Base-by-base conservation (phyloP, 2,329 filamentous ascomycete species). In the Diaporthe sp. region DNA sequence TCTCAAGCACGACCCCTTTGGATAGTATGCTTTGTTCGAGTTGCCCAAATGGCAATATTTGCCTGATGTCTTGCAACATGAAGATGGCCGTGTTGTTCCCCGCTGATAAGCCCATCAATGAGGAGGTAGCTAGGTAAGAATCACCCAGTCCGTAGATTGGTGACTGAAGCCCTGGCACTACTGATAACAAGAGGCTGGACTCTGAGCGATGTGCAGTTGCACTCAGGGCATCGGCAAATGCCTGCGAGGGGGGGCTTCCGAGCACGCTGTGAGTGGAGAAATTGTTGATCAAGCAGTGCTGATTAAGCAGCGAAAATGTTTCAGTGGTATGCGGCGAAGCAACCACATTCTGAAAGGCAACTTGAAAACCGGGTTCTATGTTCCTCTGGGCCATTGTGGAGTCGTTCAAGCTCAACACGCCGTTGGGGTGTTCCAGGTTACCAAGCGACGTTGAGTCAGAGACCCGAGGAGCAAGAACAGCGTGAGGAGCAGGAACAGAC, bases 371-470 rank as follows among this genome's bases (percentile, higher is more conserved):
- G 7, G 40, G 15, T 45, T 45, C 25, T 8, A 13, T 42, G 58
- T 0, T 22, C 22, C 1, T 28, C 8, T 33, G 8, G 6, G 6
- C 25, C 38, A 4, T 25, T 12, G 1, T 0, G 9, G 58, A 5
- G 2, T 10, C 58, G 33, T 45, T 28, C 12, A 9, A 3, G 6
- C 6, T 10, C 9, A 17, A 47, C 0, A 7, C 15, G 25, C 8
- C 25, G 15, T 22, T 1, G 0, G 4, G 9, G 22, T 6, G 40
- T 47, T 25, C 8, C 3, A 12, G 4, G 40, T 33, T 19, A 30
- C 25, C 1, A 33, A 28, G 40, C 17, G 2, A 25, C 13, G 40
- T 22, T 33, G 60, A 22, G 4, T 3, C 2, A 15, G 25, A 47
- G 6, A 5, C 60, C 17, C 28, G 60, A 47, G 15, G 17, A 33